Evolutionary conservation across 2,329 filamentous ascomycete genomes (phyloP).

Genomic region (Chaetoscypha palmicola): DNA sequence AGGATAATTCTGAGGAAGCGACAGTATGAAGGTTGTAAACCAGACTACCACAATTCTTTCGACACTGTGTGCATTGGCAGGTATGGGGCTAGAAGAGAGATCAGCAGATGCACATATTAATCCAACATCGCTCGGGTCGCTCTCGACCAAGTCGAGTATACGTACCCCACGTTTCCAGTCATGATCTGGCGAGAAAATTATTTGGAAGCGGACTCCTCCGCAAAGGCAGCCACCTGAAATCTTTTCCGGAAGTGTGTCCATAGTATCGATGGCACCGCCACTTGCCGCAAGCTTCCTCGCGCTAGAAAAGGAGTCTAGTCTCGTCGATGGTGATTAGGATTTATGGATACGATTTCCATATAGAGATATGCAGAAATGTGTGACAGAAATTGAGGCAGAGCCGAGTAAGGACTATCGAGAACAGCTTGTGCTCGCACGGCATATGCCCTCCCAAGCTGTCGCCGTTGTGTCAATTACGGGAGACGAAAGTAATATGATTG

Average conservation of each 20-base stretch:
- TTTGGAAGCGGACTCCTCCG: constrained; percentile 40
- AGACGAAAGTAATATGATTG: not conserved
- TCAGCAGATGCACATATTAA: too few relatives aligned
- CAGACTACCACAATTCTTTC: constrained; percentile 43
- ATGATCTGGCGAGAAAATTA: constrained; percentile 40
- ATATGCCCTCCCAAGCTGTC: too few relatives aligned
- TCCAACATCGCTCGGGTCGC: too few relatives aligned
- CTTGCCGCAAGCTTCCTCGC: not conserved
- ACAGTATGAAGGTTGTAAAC: constrained; percentile 37
- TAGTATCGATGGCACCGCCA: not conserved
- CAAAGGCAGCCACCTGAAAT: constrained; percentile 48
- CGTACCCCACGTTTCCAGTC: constrained; percentile 36
- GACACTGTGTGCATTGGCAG: constrained; percentile 51
- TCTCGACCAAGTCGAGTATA: constrained; percentile 1
- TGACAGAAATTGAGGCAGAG: too few relatives aligned
- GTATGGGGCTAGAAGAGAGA: constrained; percentile 37
- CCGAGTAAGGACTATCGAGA: too few relatives aligned
- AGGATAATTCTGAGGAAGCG: constrained; percentile 32
- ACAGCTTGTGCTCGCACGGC: too few relatives aligned
- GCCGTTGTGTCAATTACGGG: not conserved
- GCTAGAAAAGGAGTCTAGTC: too few relatives aligned
- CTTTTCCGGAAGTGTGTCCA: constrained; percentile 11
- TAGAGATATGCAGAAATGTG: too few relatives aligned
- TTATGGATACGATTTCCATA: too few relatives aligned
- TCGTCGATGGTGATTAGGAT: too few relatives aligned